These are phyloP conservation scores for Fonsecaea nubica DNA, from an alignment of 2,329 filamentous ascomycete species.

Conservation along the genomic window DNA sequence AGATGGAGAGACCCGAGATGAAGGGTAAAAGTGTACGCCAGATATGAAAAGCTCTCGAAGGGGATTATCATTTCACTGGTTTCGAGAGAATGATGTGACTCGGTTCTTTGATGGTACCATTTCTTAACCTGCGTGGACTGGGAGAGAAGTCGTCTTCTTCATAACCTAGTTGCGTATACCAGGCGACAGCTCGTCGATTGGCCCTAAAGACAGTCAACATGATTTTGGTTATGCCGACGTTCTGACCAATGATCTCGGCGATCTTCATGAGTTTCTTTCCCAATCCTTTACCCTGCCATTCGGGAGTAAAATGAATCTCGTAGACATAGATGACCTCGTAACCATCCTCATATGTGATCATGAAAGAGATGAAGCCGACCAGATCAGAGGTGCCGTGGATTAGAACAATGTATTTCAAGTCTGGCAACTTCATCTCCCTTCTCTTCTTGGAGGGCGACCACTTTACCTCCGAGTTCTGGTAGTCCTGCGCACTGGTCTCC, in stretches of 20 bases:
- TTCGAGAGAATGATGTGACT: constrained; percentile 64
- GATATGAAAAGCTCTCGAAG: constrained; percentile 62
- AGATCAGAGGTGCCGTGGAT: constrained; percentile 27
- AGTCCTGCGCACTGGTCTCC: constrained; percentile 60
- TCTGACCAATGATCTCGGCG: constrained; percentile 56
- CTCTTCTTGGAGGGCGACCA: constrained; percentile 63
- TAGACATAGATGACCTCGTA: constrained; percentile 68
- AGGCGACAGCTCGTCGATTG: constrained; percentile 55
- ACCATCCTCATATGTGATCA: constrained; percentile 63
- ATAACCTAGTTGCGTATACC: constrained; percentile 62
- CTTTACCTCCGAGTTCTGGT: constrained; percentile 58
- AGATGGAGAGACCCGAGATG: constrained; percentile 88
- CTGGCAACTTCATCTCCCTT: constrained; percentile 63
- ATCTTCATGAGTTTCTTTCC: constrained; percentile 58
- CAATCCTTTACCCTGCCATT: constrained; percentile 57
- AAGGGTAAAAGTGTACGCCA: constrained; percentile 85
- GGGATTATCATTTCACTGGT: constrained; percentile 39
- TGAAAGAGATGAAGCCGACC: constrained; percentile 60
- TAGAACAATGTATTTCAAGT: constrained; percentile 66
- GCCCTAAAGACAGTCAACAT: constrained; percentile 67
- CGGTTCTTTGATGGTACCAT: constrained; percentile 55
- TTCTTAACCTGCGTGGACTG: constrained; percentile 55
- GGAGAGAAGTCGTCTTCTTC: constrained; percentile 61
- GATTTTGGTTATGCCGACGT: constrained; percentile 58
- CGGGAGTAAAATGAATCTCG: constrained; percentile 62